phyloP scores from a whole-genome alignment of 2,329 filamentous ascomycete species.

The Trichoderma simmonsii region DNA sequence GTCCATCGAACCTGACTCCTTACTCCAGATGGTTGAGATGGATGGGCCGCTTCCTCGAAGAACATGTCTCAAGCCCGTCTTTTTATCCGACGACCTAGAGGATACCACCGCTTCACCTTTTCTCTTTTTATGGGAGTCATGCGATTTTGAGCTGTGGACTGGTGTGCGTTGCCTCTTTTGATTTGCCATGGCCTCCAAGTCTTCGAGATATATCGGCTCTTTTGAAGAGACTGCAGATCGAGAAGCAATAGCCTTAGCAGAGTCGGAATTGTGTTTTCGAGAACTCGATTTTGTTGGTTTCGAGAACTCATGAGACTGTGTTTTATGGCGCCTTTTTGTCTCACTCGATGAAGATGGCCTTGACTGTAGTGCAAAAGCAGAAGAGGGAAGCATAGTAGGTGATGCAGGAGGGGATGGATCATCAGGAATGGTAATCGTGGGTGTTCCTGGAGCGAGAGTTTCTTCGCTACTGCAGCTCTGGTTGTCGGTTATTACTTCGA shows the following conservation, averaged over 20 bases:
- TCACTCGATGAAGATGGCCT: not conserved
- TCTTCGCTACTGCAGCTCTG: not conserved
- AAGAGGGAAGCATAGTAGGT: not conserved
- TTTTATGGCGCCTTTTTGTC: not conserved
- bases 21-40: conserved; percentile 48
- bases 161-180: conserved; percentile 46
- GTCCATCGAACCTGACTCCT: conserved; percentile 34
- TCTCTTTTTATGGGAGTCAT: conserved; percentile 9
- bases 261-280: conserved; percentile 7
- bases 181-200: conserved; percentile 34
- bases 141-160: conserved; percentile 19
- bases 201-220: conserved; percentile 1
- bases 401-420: conserved; percentile 4
- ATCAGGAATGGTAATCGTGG: not conserved
- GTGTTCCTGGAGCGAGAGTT: conserved; percentile 1
- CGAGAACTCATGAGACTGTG: conserved; percentile 8
- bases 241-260: not conserved
- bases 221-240: conserved; percentile 24
- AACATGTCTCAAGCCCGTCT: conserved; percentile 40
- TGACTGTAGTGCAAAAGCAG: not conserved
- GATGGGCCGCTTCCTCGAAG: conserved; percentile 50
- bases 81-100: conserved; percentile 25
- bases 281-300: conserved; percentile 16
- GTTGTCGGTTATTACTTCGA: conserved; percentile 19
- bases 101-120: conserved; percentile 26